Evolutionary conservation across 2,329 filamentous ascomycete genomes (phyloP).

Genomic region (Ophiostoma sp.): DNA sequence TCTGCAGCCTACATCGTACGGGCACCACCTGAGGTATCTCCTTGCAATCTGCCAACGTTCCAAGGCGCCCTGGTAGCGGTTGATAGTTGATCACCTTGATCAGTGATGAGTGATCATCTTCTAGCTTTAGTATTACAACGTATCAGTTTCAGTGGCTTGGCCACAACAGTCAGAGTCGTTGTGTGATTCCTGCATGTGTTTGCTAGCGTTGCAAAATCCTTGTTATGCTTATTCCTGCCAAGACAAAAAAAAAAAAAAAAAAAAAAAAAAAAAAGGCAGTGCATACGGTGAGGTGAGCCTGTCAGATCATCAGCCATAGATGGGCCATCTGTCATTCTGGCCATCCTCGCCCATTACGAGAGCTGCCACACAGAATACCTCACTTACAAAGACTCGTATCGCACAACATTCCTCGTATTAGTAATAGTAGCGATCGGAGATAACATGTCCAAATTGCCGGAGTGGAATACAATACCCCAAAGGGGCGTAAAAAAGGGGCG

Average conservation of each 20-base stretch:
- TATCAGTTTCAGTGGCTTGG: neutral
- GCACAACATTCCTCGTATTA: neutral
- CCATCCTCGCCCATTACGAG: slow-evolving; percentile 3
- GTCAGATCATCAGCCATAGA: neutral
- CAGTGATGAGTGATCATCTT: neutral
- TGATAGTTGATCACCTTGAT: neutral
- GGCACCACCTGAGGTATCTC: neutral
- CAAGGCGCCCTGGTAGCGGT: neutral
- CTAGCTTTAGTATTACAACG: neutral
- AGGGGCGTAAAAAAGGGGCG: neutral
- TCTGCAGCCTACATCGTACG: neutral
- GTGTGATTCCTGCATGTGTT: neutral
- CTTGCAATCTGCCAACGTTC: neutral
- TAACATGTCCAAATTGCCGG: neutral
- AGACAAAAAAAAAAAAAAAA: neutral
- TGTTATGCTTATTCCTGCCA: slow-evolving; percentile 13
- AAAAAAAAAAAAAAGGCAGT: neutral
- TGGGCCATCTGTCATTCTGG: no score
- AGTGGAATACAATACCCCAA: neutral
- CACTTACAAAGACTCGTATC: neutral
- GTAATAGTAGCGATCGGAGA: neutral
- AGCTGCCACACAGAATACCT: neutral
- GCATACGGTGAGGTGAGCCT: neutral
- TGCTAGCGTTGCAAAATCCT: neutral
- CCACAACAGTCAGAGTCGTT: neutral